Base-by-base conservation (phyloP, 2,329 filamentous ascomycete genomes). In the Penicillium sp. region DNA sequence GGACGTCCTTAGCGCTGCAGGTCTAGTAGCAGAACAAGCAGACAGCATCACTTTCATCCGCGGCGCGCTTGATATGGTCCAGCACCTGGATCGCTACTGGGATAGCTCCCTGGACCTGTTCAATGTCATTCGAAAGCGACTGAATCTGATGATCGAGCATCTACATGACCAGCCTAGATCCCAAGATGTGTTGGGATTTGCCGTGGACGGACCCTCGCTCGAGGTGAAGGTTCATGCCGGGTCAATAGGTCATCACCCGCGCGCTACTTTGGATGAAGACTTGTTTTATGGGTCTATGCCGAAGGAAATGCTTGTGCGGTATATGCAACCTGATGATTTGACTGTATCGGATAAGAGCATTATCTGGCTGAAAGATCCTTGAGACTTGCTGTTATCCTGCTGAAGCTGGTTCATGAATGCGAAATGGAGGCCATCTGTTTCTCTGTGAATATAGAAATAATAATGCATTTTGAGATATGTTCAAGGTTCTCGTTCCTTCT, bases 1-100 rank as follows among this genome's bases (percentile, higher is more conserved):
- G 22, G 83, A 87, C 49, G 75, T 84, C 1, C 67, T 85, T 38
- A 77, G 77, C 9, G 75, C 80, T 0, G 76, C 73, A 4, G 77
- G 80, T 1, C 55, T 68, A 1, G 57, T 80, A 5, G 61, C 68
- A 0, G 67, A 72, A 9, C 56, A 84, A 8, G 57, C 70, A 1
- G 64, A 68, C 8, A 66, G 76, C 16, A 69, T 83, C 25, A 69
- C 74, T 7, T 69, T 72, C 8, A 70, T 84, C 33, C 62, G 66
- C 12, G 69, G 72, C 20, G 75, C 74, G 0, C 60, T 77, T 23
- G 66, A 69, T 6, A 70, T 75, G 9, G 61, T 85, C 12, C 72
- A 76, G 11, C 70, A 77, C 37, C 66, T 83, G 23, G 68, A 71
- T 2, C 63, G 61, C 3, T 73, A 75, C 47, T 85, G 82, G 82